These are phyloP conservation scores for Stellera chamaejasme DNA, from an alignment of 345 rosid genomes.

Conservation along the genomic window DNA sequence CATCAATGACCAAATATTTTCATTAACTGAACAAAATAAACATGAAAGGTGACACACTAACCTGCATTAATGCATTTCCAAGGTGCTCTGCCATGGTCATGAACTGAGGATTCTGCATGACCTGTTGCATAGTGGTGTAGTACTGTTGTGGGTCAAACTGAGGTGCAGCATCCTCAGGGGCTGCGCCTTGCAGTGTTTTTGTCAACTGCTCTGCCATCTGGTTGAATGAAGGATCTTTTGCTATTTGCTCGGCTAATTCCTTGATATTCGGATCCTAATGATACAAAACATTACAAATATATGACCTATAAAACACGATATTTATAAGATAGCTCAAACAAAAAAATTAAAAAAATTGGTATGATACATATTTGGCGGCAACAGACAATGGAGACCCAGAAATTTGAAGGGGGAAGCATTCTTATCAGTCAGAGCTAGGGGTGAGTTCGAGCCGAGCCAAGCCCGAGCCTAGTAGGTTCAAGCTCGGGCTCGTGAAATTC, in stretches of 20 bases:
- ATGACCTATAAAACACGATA: not conserved
- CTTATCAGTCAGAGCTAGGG: too few species aligned
- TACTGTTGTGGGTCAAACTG: slow-evolving; percentile 76
- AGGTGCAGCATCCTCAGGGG: slow-evolving; percentile 46
- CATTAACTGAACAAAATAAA: not conserved
- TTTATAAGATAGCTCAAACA: too few species aligned
- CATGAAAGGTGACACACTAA: slow-evolving; percentile 10
- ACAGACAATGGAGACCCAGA: too few species aligned
- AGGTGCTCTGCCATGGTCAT: slow-evolving; percentile 95
- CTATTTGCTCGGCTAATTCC: slow-evolving; percentile 90
- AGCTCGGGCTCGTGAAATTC: too few species aligned
- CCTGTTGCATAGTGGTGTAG: slow-evolving; percentile 81
- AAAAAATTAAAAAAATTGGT: too few species aligned
- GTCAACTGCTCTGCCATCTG: slow-evolving; percentile 96
- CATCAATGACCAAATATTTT: too few species aligned
- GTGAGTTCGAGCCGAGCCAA: too few species aligned
- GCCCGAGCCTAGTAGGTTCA: too few species aligned
- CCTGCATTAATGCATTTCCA: slow-evolving; percentile 88
- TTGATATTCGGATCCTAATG: slow-evolving; percentile 90
- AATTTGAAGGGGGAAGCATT: too few species aligned
- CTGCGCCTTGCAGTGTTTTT: slow-evolving; percentile 58
- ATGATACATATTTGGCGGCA: too few species aligned
- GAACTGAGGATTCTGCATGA: slow-evolving; percentile 96
- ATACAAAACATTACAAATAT: slow-evolving; percentile 1
- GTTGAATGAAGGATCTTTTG: slow-evolving; percentile 90